Conservation (phyloP, 495 filamentous ascomycete genomes). For the Endocarpon pusillum region DNA sequence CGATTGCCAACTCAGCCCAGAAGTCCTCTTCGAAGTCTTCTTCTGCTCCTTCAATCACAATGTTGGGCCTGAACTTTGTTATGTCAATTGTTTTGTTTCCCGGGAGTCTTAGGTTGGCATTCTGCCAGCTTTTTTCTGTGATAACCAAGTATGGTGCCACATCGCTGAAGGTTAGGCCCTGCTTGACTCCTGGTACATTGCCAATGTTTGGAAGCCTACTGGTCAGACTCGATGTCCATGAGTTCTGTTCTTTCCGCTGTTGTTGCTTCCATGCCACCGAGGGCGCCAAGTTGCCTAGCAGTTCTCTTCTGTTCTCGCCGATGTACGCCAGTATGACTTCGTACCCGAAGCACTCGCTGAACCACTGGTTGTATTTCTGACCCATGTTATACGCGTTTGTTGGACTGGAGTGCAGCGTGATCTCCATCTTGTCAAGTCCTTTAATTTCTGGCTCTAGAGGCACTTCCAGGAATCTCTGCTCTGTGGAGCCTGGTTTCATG, state of each 20-base stretch:
- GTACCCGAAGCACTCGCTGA: conserved; percentile 53
- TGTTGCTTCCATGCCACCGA: conserved; percentile 13
- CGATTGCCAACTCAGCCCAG: conserved; percentile 50
- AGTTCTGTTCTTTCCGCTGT: neutral
- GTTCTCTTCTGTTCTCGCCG: conserved; percentile 40
- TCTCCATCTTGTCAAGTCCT: conserved; percentile 29
- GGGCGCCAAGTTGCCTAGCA: conserved; percentile 41
- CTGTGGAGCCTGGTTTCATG: conserved; percentile 16
- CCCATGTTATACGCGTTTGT: conserved; percentile 54
- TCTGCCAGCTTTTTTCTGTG: conserved; percentile 47
- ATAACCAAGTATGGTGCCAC: conserved; percentile 60
- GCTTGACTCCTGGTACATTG: conserved; percentile 1
- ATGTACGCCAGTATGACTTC: conserved; percentile 50
- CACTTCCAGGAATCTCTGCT: conserved; percentile 23
- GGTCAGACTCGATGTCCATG: conserved; percentile 31
- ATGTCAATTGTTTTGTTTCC: conserved; percentile 43
- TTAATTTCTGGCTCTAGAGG: conserved; percentile 39
- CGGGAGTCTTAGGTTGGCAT: conserved; percentile 44
- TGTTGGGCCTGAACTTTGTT: conserved; percentile 73
- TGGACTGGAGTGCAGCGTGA: conserved; percentile 46
- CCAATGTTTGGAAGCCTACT: conserved; percentile 16
- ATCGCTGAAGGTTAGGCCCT: conserved; percentile 61
- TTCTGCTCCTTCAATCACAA: conserved; percentile 47
- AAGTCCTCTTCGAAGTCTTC: conserved; percentile 68
- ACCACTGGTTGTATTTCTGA: conserved; percentile 49